Conservation (phyloP, 1,284 basidiomycete genomes). For the Puccinia coronata region DNA sequence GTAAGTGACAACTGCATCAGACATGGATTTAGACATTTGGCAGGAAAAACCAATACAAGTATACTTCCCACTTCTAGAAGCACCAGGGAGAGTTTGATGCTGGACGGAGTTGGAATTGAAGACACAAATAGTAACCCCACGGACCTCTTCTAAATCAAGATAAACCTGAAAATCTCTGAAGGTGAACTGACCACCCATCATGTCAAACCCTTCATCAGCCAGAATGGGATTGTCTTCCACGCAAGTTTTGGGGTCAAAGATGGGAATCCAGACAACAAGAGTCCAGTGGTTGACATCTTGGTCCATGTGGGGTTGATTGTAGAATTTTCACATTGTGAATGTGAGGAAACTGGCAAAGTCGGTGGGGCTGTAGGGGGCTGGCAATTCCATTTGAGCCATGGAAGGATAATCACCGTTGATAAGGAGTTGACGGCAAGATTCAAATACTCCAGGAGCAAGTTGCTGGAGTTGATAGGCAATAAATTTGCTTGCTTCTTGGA, state of each 20-base stretch:
- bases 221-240: constrained; percentile 1
- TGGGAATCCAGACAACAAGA: background rate
- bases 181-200: constrained; percentile 16
- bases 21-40: constrained; percentile 24
- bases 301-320: constrained; percentile 3
- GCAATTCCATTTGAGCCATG: constrained; percentile 1
- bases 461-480: background rate
- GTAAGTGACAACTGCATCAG: background rate
- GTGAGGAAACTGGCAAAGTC: constrained; percentile 4
- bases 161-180: constrained; percentile 16
- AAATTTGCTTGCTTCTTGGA: too few species aligned
- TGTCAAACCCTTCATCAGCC: background rate
- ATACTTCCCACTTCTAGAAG: background rate
- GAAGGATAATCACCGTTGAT: background rate
- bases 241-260: background rate
- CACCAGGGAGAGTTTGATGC: constrained; percentile 2
- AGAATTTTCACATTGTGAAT: constrained; percentile 4
- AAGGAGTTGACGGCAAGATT: background rate
- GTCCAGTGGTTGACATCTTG: background rate
- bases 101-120: background rate
- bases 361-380: background rate
- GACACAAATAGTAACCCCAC: constrained; percentile 2
- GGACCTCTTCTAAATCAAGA: constrained; percentile 1
- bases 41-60: constrained; percentile 11
- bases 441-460: background rate